Conservation (phyloP, 2,329 filamentous ascomycete species). For the Fusarium azukiicola region DNA sequence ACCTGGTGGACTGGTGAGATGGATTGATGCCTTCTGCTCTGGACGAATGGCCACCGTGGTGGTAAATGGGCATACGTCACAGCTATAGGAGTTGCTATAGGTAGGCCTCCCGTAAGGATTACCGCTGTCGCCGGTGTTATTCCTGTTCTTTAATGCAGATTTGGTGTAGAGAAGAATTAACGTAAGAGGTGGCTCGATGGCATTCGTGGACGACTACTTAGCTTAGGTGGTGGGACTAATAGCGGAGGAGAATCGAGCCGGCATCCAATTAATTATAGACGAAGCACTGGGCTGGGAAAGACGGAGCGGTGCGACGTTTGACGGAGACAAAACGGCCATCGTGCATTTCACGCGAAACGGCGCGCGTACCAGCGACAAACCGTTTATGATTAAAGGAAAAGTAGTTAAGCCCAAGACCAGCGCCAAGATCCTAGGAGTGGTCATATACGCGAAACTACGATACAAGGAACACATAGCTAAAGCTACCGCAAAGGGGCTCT, state of each 20-base stretch:
- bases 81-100: not conserved
- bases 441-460: too few relatives aligned
- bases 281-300: not conserved
- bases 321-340: not conserved
- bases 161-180: not conserved
- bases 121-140: not conserved
- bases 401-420: too few relatives aligned
- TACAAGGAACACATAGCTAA: too few relatives aligned
- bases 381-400: too few relatives aligned
- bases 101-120: slow-evolving; percentile 21
- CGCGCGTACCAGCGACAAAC: not conserved
- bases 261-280: not conserved
- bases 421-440: too few relatives aligned
- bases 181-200: not conserved
- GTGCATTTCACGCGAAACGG: not conserved
- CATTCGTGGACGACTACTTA: too few relatives aligned
- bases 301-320: not conserved
- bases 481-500: too few relatives aligned
- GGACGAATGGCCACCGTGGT: not conserved
- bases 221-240: too few relatives aligned
- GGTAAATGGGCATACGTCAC: not conserved
- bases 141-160: slow-evolving; percentile 30
- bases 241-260: not conserved
- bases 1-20: not conserved
- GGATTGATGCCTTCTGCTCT: slow-evolving; percentile 1